Evolutionary conservation across 2,329 filamentous ascomycete genomes (phyloP).

Genomic region (Fusarium sp.): DNA sequence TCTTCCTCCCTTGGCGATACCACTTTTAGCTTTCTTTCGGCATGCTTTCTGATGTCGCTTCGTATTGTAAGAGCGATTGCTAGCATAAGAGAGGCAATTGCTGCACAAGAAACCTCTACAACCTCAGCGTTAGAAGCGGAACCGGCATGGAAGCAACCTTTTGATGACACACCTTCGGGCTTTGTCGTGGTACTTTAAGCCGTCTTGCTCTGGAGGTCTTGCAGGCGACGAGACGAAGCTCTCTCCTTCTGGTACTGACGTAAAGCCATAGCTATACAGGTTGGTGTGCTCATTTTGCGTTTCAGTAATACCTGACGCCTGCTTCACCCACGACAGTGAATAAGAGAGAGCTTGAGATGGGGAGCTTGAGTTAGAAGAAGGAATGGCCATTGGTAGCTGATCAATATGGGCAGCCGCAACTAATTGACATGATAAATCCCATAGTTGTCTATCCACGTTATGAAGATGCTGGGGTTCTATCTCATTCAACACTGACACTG

Average conservation of each 20-base stretch:
- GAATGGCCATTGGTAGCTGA: neutral
- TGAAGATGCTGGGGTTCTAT: neutral
- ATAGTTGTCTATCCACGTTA: neutral
- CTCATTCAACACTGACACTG: too few relatives aligned
- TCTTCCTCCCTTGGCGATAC: accelerated
- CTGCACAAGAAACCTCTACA: accelerated
- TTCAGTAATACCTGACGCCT: neutral
- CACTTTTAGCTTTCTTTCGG: accelerated
- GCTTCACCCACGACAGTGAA: too few relatives aligned
- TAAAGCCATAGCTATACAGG: accelerated
- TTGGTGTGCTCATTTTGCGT: too few relatives aligned
- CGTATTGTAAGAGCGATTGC: neutral
- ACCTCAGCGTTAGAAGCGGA: accelerated
- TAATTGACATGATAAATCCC: neutral
- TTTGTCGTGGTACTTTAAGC: too few relatives aligned
- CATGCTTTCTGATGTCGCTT: neutral
- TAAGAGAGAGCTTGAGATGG: too few relatives aligned
- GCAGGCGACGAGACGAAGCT: accelerated
- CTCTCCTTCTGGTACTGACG: neutral
- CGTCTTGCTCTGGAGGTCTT: too few relatives aligned
- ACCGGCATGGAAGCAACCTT: accelerated
- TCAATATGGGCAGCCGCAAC: neutral
- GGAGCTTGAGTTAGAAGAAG: neutral
- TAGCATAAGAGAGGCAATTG: accelerated
- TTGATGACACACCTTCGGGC: too few relatives aligned